These are phyloP conservation scores for Lepidium sativum DNA, from an alignment of 345 rosid species.

Conservation along the genomic window DNA sequence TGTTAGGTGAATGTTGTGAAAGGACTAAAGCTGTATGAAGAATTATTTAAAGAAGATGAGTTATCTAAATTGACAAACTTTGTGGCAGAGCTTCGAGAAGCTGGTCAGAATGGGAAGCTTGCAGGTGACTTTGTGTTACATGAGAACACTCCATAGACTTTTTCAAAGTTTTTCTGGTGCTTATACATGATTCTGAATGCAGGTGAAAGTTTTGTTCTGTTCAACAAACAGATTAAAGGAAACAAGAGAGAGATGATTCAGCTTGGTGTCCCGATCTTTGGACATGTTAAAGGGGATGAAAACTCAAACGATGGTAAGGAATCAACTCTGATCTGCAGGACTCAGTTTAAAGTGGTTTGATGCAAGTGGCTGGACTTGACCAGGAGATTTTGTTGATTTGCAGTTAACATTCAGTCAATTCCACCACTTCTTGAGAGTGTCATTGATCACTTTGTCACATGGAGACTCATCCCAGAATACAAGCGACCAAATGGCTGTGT, in stretches of 20 bases:
- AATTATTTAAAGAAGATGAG: slow-evolving; percentile 64
- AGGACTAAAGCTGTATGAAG: slow-evolving; percentile 83
- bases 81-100: slow-evolving; percentile 53
- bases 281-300: slow-evolving; percentile 52
- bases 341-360: slow-evolving; percentile 15
- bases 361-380: slow-evolving; percentile 6
- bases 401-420: slow-evolving; percentile 75
- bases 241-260: slow-evolving; percentile 88
- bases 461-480: slow-evolving; percentile 77
- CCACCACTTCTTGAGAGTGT: slow-evolving; percentile 75
- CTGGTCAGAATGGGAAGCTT: slow-evolving; percentile 82
- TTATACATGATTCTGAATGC: slow-evolving; percentile 11
- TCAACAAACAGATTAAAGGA: slow-evolving; percentile 83
- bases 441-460: slow-evolving; percentile 70
- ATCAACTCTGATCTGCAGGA: neutral
- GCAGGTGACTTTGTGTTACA: slow-evolving; percentile 40
- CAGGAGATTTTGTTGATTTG: slow-evolving; percentile 7
- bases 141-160: neutral
- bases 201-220: slow-evolving; percentile 78
- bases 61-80: slow-evolving; percentile 55
- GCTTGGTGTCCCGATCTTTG: slow-evolving; percentile 74
- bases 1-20: slow-evolving; percentile 89
- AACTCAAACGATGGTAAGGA: slow-evolving; percentile 40
- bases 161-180: neutral
- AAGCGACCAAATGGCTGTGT: slow-evolving; percentile 88